Evolutionary conservation across 805 yeast species (phyloP).

Genomic region (Pichia californica): DNA sequence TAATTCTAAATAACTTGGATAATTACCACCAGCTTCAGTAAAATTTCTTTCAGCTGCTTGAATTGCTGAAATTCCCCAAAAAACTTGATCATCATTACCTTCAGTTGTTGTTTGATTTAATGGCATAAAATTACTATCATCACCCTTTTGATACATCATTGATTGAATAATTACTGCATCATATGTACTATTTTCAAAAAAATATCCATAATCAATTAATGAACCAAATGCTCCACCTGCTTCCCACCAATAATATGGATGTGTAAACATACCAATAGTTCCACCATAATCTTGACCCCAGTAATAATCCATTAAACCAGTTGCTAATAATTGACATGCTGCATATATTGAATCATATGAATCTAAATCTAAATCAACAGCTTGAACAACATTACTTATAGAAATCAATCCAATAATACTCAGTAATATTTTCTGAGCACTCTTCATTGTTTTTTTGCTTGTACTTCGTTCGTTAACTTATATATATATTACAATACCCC

Average conservation of each 20-base stretch:
- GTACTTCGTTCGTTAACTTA: too few relatives aligned
- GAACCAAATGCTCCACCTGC: constrained; percentile 73
- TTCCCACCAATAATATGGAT: constrained; percentile 89
- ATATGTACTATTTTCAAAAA: constrained; percentile 61
- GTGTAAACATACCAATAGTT: constrained; percentile 60
- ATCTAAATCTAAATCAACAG: constrained; percentile 31
- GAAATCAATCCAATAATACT: neutral
- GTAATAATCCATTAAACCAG: constrained; percentile 68
- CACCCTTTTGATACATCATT: constrained; percentile 60
- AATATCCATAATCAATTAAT: constrained; percentile 63
- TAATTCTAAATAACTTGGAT: constrained; percentile 74
- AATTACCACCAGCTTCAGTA: constrained; percentile 52
- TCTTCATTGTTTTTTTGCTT: too few relatives aligned
- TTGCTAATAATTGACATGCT: constrained; percentile 46
- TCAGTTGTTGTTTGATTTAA: constrained; percentile 84
- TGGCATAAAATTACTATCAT: constrained; percentile 70
- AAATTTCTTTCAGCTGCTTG: constrained; percentile 88
- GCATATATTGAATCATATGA: constrained; percentile 40
- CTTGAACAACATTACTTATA: constrained; percentile 6
- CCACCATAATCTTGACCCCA: constrained; percentile 59
- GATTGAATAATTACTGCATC: constrained; percentile 51
- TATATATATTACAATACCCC: too few relatives aligned
- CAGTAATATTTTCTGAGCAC: neutral
- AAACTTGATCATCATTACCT: constrained; percentile 97
- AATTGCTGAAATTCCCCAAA: constrained; percentile 94